phyloP scores from a whole-genome alignment of 2,329 filamentous ascomycete species.

The Aspergillus ruber region DNA sequence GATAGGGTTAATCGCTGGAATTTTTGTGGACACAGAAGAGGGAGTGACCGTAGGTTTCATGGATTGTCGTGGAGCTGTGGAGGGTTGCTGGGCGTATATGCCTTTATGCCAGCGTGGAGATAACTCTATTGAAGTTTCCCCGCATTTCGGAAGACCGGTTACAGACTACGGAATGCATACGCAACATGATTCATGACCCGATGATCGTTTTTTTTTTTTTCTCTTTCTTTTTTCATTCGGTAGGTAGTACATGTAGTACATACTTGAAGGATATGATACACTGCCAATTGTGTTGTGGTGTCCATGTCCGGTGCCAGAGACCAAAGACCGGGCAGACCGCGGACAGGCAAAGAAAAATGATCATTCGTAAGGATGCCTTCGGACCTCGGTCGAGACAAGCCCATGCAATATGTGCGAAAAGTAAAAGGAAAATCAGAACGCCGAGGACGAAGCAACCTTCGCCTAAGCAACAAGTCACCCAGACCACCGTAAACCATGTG shows the following conservation, averaged over 20 bases:
- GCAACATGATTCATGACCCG: neutral
- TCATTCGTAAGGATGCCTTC: neutral
- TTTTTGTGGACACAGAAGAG: too few species aligned
- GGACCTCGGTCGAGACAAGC: neutral
- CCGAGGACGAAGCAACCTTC: neutral
- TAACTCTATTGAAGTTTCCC: neutral
- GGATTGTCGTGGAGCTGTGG: too few species aligned
- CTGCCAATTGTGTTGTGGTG: neutral
- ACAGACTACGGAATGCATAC: neutral
- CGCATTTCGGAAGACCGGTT: neutral
- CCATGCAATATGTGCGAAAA: neutral
- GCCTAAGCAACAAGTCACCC: neutral
- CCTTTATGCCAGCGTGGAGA: too few species aligned
- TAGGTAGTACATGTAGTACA: neutral
- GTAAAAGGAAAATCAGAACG: neutral
- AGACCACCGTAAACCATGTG: constrained; percentile 11
- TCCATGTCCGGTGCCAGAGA: neutral
- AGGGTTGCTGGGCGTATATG: too few species aligned
- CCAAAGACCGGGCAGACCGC: too few species aligned
- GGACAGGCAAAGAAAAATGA: neutral
- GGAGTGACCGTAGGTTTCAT: too few species aligned
- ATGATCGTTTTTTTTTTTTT: constrained; percentile 1
- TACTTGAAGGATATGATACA: neutral
- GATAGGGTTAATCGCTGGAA: too few species aligned
- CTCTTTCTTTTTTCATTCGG: neutral